Conservation (phyloP, 116 monocot species). For the Zostera marina region DNA sequence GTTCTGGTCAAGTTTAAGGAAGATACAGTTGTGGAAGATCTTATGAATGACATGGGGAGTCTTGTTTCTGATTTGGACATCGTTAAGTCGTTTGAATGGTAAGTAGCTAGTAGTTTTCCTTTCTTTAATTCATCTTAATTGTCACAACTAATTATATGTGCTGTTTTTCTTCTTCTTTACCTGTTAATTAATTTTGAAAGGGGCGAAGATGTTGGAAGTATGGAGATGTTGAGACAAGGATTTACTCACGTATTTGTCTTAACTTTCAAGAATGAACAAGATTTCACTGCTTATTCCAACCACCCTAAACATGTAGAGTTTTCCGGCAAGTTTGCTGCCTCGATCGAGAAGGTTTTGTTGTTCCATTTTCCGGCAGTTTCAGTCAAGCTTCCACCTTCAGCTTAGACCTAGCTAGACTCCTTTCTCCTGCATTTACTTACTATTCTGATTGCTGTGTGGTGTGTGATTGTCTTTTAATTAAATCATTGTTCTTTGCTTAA, state of each 20-base stretch:
- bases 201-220: conserved; percentile 21
- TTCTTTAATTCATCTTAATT: too few species aligned
- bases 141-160: too few species aligned
- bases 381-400: background rate
- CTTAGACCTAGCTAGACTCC: too few species aligned
- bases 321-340: background rate
- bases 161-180: background rate
- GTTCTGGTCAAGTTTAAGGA: conserved; percentile 59
- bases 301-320: conserved; percentile 16
- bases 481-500: too few species aligned
- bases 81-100: conserved; percentile 57
- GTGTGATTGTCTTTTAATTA: too few species aligned
- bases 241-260: conserved; percentile 35
- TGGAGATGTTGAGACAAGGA: conserved; percentile 31
- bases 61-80: conserved; percentile 31
- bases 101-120: background rate
- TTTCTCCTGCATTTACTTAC: too few species aligned
- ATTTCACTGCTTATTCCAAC: conserved; percentile 17
- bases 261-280: conserved; percentile 20
- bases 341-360: conserved; percentile 1
- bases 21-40: conserved; percentile 28
- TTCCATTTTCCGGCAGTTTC: background rate
- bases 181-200: conserved; percentile 4
- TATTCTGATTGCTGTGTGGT: too few species aligned
- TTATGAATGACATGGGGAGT: conserved; percentile 30